Evolutionary conservation across 2,329 filamentous ascomycete genomes (phyloP).

Genomic region (Calonectria hawksworthii): DNA sequence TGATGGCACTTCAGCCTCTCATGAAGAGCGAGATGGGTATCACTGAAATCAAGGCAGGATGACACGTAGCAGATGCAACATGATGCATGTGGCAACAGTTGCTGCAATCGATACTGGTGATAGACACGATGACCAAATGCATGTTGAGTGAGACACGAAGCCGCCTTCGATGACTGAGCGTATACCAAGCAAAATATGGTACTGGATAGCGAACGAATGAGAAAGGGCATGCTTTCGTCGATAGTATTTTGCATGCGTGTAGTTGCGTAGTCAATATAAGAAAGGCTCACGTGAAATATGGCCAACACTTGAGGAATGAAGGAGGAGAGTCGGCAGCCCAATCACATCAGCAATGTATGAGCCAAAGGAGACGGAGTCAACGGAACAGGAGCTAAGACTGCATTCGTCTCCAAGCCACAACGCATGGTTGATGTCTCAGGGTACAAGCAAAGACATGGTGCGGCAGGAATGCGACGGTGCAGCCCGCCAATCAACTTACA

Average conservation of each 20-base stretch:
- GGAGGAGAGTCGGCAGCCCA: not conserved
- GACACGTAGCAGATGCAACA: not conserved
- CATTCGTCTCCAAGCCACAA: conserved; percentile 17
- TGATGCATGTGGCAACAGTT: not conserved
- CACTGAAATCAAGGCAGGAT: not conserved
- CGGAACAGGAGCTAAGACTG: not conserved
- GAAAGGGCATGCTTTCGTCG: not conserved
- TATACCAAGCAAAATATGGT: not conserved
- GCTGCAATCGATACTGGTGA: not conserved
- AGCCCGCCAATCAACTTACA: conserved; percentile 49
- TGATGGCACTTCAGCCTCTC: not conserved
- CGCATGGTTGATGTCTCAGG: conserved; percentile 1
- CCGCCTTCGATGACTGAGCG: not conserved
- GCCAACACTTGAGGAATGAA: not conserved
- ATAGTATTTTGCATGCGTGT: not conserved
- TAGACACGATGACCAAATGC: not conserved
- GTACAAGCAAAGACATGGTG: conserved; percentile 19
- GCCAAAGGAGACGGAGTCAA: not conserved
- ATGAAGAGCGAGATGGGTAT: not conserved
- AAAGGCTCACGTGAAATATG: not conserved
- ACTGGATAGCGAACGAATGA: not conserved
- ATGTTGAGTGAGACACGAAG: not conserved
- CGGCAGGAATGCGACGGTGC: conserved; percentile 18
- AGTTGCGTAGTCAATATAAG: not conserved
- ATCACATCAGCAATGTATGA: not conserved